Evolutionary conservation across 305 asterid species (phyloP).

Genomic region (Andrographis paniculata): DNA sequence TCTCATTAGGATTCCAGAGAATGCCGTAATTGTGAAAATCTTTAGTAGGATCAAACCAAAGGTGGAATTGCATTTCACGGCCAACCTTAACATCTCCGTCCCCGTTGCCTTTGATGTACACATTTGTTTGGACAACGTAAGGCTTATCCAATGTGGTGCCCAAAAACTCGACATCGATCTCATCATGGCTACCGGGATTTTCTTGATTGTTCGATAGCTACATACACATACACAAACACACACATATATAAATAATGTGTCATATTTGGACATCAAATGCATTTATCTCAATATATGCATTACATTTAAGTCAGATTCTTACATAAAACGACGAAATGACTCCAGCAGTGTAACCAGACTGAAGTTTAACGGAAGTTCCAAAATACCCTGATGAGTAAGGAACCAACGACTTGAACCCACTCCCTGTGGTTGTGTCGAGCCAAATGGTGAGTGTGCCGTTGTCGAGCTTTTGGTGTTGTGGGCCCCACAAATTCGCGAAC

Average conservation of each 20-base stretch:
- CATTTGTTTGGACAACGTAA: slow-evolving; percentile 77
- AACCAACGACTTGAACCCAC: slow-evolving; percentile 63
- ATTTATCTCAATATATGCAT: background rate
- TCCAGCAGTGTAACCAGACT: slow-evolving; percentile 79
- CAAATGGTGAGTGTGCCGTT: slow-evolving; percentile 51
- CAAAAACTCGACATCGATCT: slow-evolving; percentile 79
- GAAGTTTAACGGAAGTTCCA: slow-evolving; percentile 65
- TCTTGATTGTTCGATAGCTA: slow-evolving; percentile 73
- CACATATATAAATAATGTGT: background rate
- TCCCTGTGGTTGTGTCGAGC: slow-evolving; percentile 70
- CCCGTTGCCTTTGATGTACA: slow-evolving; percentile 73
- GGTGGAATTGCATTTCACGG: slow-evolving; percentile 67
- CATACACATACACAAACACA: background rate
- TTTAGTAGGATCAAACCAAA: slow-evolving; percentile 83
- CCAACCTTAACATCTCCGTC: slow-evolving; percentile 66
- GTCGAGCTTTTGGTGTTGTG: slow-evolving; percentile 67
- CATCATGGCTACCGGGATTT: slow-evolving; percentile 73
- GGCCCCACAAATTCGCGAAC: slow-evolving; percentile 69
- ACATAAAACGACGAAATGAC: slow-evolving; percentile 76
- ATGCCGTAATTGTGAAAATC: slow-evolving; percentile 73
- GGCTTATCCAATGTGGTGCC: slow-evolving; percentile 72
- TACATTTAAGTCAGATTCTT: slow-evolving; percentile 10
- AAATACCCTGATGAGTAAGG: slow-evolving; percentile 65
- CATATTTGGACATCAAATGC: background rate
- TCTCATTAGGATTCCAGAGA: slow-evolving; percentile 68